These are phyloP conservation scores for Echites panduratus DNA, from an alignment of 257 asterid genomes.

Conservation along the genomic window DNA sequence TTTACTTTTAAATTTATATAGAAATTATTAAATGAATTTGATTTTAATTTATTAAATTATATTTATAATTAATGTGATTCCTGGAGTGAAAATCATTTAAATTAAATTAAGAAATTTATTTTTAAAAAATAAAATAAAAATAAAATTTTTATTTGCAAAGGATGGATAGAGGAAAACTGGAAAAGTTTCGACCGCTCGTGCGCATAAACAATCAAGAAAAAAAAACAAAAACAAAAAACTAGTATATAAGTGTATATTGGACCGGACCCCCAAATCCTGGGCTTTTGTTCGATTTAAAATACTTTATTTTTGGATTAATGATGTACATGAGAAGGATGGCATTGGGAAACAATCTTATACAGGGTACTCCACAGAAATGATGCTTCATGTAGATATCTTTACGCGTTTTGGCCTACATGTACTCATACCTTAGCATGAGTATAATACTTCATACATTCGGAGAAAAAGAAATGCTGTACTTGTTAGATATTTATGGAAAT, in stretches of 20 bases:
- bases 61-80: no score
- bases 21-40: no score
- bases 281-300: not conserved
- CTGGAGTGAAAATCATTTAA: no score
- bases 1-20: no score
- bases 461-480: slow-evolving; percentile 13
- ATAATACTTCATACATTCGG: not conserved
- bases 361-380: slow-evolving; percentile 22
- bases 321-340: not conserved
- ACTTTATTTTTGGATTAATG: not conserved
- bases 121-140: no score
- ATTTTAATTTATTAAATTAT: no score
- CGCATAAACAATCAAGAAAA: not conserved
- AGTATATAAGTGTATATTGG: no score
- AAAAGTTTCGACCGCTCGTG: slow-evolving; percentile 1
- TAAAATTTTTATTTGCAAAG: not conserved
- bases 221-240: no score
- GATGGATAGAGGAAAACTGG: not conserved
- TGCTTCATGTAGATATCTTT: slow-evolving; percentile 11
- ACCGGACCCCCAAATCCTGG: no score
- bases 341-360: slow-evolving; percentile 13
- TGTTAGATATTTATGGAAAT: not conserved
- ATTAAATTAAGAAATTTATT: no score
- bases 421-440: slow-evolving; percentile 21
- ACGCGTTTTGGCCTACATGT: slow-evolving; percentile 25